Evolutionary conservation across 257 asterid species (phyloP).

Genomic region (Cordia subcordata): DNA sequence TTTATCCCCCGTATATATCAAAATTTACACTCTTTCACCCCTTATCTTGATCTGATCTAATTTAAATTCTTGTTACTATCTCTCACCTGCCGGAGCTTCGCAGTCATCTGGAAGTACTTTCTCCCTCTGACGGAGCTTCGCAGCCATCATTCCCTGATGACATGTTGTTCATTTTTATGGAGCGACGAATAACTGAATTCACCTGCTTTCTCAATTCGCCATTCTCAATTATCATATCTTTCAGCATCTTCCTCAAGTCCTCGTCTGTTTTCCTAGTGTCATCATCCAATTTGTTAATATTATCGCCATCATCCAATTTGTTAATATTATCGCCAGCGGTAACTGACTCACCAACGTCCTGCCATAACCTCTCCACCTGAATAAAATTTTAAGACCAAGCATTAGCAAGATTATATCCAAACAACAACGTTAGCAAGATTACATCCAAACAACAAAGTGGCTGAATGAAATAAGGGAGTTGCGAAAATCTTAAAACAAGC

Average conservation of each 20-base stretch:
- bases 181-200: conserved; percentile 43
- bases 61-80: conserved; percentile 7
- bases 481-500: no score
- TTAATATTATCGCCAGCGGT: conserved; percentile 25
- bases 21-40: conserved; percentile 43
- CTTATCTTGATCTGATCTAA: conserved; percentile 25
- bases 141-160: conserved; percentile 29
- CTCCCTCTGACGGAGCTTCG: conserved; percentile 33
- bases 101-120: no score
- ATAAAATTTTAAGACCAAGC: background rate
- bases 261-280: conserved; percentile 26
- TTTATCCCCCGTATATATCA: background rate
- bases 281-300: conserved; percentile 17
- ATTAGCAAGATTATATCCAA: background rate
- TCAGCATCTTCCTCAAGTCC: conserved; percentile 50
- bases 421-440: background rate
- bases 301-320: conserved; percentile 15
- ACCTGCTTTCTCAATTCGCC: conserved; percentile 74
- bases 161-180: conserved; percentile 34
- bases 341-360: conserved; percentile 29
- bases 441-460: no score
- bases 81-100: conserved; percentile 31
- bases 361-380: conserved; percentile 47
- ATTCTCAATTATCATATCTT: conserved; percentile 47
- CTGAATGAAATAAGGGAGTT: background rate